Base-by-base conservation (phyloP, 2,329 filamentous ascomycete genomes). In the Beauveria brongniartii region DNA sequence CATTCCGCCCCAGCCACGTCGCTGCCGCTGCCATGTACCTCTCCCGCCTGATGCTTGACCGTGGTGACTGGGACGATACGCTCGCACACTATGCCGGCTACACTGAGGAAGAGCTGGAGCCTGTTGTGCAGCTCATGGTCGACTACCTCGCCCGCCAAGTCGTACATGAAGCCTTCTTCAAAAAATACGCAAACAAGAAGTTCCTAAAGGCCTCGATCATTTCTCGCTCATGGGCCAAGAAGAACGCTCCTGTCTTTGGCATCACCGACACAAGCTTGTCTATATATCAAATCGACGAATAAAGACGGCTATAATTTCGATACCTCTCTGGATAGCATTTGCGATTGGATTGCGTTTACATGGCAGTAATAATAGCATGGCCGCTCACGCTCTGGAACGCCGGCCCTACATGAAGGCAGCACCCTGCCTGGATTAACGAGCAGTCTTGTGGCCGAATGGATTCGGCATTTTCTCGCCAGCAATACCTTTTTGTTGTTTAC, bases 151-250 rank as follows among this genome's bases (percentile, higher is more conserved):
- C 90, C 62, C 87, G 90, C 14, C 94, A 93, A 28, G 90, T 97
- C 59, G 84, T 88, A 48, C 94, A 99, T 71, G 93, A 97, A 73
- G 95, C 94, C 43, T 97, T 99, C 82, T 97, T 97, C 83, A 96
- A 96, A 84, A 99, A 99, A 77, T 99, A 99, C 74, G 94, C 94
- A 61, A 96, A 91, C 84, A 99, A 97, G 82, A 97, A 96, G 78
- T 99, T 97, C 78, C 79, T 97, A 69, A 99, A 99, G 80, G 92
- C 92, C 68, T 97, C 93, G 28, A 92, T 97, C 69, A 82, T 96
- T 64, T 90, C 92, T 41, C 90, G 93, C 68, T 86, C 90, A 70
- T 99, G 94, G 94, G 91, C 92, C 62, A 97, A 96, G 82, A 89
- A 88, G 74, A 89, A 90, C 67, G 83, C 83, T 3, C 69, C 73